A percentile compares a stretch with the other conserved stretches of the same genome.
Evolutionary conservation across 2,329 filamentous ascomycete genomes (phyloP).

Genomic region (Neophaeococcomyces aloes): DNA sequence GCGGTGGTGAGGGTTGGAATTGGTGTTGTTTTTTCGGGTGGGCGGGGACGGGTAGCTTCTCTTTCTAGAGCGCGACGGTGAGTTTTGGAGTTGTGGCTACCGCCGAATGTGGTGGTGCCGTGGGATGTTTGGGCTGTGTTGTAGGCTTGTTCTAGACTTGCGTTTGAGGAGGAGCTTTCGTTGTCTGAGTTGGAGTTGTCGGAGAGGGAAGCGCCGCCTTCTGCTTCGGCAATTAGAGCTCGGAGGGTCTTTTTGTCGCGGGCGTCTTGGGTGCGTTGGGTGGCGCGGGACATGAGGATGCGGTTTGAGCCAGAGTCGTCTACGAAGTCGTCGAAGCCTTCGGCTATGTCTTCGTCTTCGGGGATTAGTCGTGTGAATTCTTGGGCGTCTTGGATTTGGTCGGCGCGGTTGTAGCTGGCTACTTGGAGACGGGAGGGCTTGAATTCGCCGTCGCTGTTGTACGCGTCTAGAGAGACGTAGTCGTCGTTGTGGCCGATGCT

Average conservation of each 20-base stretch:
- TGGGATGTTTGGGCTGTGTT: slow-evolving; percentile 76
- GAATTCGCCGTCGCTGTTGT: slow-evolving; percentile 21
- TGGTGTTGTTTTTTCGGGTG: slow-evolving; percentile 17
- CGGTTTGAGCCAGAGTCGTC: slow-evolving; percentile 53
- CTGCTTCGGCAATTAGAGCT: slow-evolving; percentile 69
- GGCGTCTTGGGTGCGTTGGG: no score
- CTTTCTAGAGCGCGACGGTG: slow-evolving; percentile 10
- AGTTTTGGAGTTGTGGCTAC: slow-evolving; percentile 30
- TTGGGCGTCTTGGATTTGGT: slow-evolving; percentile 45
- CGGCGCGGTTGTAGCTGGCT: slow-evolving; percentile 23
- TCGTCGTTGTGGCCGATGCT: slow-evolving; percentile 19
- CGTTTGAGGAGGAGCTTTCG: slow-evolving; percentile 47
- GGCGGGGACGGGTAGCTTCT: slow-evolving; percentile 12
- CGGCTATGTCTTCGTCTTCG: slow-evolving; percentile 85
- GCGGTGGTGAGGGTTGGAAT: slow-evolving; percentile 18
- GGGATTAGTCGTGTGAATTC: slow-evolving; percentile 63
- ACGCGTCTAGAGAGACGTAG: slow-evolving; percentile 34
- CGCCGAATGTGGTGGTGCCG: slow-evolving; percentile 83
- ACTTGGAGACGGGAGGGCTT: slow-evolving; percentile 24
- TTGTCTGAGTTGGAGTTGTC: slow-evolving; percentile 45
- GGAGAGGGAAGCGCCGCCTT: slow-evolving; percentile 51
- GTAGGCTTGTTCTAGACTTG: slow-evolving; percentile 76
- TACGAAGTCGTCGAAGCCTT: slow-evolving; percentile 87
- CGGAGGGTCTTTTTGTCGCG: slow-evolving; percentile 69
- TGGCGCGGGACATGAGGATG: no score